Percentiles rank a stretch among this genome's conserved stretches.
These are phyloP conservation scores for Antrodiella citrinella DNA, from an alignment of 768 basidiomycete genomes.

Conservation along the genomic window DNA sequence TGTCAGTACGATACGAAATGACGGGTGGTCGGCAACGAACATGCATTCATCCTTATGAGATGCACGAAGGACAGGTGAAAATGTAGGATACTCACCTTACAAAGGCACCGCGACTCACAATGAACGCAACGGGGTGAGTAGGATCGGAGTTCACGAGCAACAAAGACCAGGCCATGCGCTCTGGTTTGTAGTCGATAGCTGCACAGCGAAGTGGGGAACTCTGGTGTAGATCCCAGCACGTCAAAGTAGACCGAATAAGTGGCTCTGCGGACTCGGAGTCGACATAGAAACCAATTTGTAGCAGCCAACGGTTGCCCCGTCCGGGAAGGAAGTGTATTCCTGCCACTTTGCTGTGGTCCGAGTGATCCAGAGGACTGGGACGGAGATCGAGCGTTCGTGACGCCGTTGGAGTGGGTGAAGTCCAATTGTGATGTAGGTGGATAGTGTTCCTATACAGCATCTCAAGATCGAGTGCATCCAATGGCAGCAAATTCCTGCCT, in stretches of 20 bases:
- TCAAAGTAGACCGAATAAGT: conserved; percentile 28
- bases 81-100: not conserved
- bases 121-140: conserved; percentile 27
- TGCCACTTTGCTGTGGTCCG: conserved; percentile 27
- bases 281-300: conserved; percentile 33
- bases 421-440: conserved; percentile 43
- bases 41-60: not conserved
- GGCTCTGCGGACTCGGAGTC: conserved; percentile 7
- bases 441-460: conserved; percentile 30
- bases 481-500: conserved; percentile 22
- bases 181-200: conserved; percentile 15
- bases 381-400: conserved; percentile 20
- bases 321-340: conserved; percentile 41
- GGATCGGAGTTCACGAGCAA: conserved; percentile 38
- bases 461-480: conserved; percentile 41
- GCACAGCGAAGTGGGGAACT: conserved; percentile 35
- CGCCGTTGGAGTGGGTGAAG: conserved; percentile 27
- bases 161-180: conserved; percentile 30
- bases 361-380: conserved; percentile 12
- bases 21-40: not conserved
- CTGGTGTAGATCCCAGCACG: conserved; percentile 48
- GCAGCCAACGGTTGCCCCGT: conserved; percentile 33
- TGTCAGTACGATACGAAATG: not conserved
- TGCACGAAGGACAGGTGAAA: not conserved
- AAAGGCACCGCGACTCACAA: conserved; percentile 21